A percentile compares a stretch with the other conserved stretches of the same genome.
phyloP scores from a whole-genome alignment of 2,329 filamentous ascomycete genomes.

The Grosmannia huntii region DNA sequence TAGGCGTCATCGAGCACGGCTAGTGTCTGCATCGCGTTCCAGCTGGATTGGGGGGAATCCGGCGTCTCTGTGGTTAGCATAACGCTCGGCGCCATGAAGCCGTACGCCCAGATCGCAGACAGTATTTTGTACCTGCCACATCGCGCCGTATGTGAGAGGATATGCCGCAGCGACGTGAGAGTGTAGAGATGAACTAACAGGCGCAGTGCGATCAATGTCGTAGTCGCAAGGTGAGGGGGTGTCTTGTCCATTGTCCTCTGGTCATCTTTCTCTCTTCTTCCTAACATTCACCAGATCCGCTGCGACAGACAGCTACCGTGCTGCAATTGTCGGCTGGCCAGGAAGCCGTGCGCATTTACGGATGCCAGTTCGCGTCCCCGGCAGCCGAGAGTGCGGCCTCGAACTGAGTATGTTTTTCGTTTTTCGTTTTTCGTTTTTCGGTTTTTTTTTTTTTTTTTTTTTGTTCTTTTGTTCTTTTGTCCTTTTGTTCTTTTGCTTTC shows the following conservation, averaged over 20 bases:
- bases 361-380: neutral
- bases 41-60: too few species aligned
- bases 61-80: neutral
- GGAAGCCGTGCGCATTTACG: neutral
- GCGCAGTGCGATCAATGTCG: slow-evolving; percentile 4
- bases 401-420: neutral
- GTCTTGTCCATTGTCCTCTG: neutral
- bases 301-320: slow-evolving; percentile 4
- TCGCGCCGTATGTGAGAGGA: neutral
- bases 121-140: neutral
- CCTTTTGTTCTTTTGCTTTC: too few species aligned
- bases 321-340: slow-evolving; percentile 1
- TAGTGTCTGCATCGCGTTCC: neutral
- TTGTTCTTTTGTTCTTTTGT: too few species aligned
- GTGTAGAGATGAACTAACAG: neutral
- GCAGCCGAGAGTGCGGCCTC: neutral
- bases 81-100: neutral
- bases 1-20: neutral
- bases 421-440: too few species aligned
- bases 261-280: too few species aligned
- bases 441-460: neutral
- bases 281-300: neutral
- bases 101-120: neutral
- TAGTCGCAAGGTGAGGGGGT: neutral
- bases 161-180: neutral